These are phyloP conservation scores for Dovyalis caffra DNA, from an alignment of 345 rosid species.

Conservation along the genomic window DNA sequence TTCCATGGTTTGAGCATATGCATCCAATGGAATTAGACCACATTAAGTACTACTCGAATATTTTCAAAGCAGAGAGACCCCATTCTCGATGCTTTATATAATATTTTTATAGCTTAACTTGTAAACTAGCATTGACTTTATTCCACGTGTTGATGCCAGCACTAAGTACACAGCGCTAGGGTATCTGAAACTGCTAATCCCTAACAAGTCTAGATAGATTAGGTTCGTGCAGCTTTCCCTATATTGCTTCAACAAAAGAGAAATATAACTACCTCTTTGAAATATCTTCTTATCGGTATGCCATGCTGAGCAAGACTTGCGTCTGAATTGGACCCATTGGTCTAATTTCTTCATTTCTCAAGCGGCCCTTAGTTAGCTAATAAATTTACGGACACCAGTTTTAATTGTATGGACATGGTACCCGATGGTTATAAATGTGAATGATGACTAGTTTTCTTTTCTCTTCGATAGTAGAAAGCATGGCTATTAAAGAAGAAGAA, in stretches of 20 bases:
- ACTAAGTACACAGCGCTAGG: background rate
- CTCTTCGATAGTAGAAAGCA: no score
- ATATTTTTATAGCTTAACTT: no score
- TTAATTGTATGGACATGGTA: no score
- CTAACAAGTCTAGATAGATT: background rate
- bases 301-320: background rate
- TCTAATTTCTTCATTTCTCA: background rate
- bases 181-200: background rate
- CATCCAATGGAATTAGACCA: conserved; percentile 17
- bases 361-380: background rate
- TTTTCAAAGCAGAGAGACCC: background rate
- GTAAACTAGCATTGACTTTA: background rate
- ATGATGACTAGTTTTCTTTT: no score
- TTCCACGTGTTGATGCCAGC: conserved; percentile 20
- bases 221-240: conserved; percentile 1
- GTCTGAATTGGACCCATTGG: background rate
- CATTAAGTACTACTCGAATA: background rate
- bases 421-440: no score
- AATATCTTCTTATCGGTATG: background rate
- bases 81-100: background rate
- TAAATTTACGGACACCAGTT: background rate
- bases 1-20: conserved; percentile 31
- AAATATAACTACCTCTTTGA: conserved; percentile 4
- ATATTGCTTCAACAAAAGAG: background rate
- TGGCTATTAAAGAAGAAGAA: background rate